Percentiles rank a stretch among this genome's conserved stretches.
Evolutionary conservation across 768 basidiomycete species (phyloP).

Genomic region (Termitomyces sp.): DNA sequence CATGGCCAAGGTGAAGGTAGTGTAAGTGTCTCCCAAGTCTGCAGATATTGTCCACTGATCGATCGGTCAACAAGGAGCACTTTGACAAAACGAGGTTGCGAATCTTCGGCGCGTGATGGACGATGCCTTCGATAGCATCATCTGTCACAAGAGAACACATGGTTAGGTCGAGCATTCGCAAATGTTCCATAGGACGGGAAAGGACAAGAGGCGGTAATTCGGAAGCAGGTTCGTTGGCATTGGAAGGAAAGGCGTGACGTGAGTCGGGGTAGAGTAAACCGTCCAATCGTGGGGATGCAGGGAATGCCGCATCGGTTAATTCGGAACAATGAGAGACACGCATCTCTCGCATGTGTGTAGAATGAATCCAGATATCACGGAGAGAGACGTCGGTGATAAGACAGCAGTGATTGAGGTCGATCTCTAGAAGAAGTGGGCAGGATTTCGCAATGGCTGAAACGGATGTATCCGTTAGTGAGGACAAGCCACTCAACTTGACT

Average conservation of each 20-base stretch:
- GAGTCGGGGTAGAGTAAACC: constrained; percentile 28
- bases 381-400: constrained; percentile 74
- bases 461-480: constrained; percentile 71
- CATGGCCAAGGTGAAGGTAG: constrained; percentile 94
- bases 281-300: constrained; percentile 55
- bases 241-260: constrained; percentile 45
- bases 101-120: constrained; percentile 78
- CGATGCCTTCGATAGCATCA: constrained; percentile 78
- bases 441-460: constrained; percentile 73
- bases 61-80: constrained; percentile 77
- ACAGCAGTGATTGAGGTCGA: constrained; percentile 87
- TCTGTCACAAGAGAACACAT: constrained; percentile 82
- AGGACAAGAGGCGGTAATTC: constrained; percentile 68
- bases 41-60: constrained; percentile 80
- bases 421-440: constrained; percentile 88
- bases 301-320: constrained; percentile 85
- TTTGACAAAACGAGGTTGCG: constrained; percentile 87
- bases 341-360: constrained; percentile 87
- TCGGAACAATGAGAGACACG: constrained; percentile 75
- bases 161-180: constrained; percentile 93
- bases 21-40: constrained; percentile 89
- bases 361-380: constrained; percentile 81
- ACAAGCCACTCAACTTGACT: constrained; percentile 84
- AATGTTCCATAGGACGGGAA: constrained; percentile 68
- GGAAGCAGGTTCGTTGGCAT: constrained; percentile 30